Percentiles rank a stretch among this genome's conserved stretches.
phyloP scores from a whole-genome alignment of 495 filamentous ascomycete species.

The Cercophora newfieldiana region DNA sequence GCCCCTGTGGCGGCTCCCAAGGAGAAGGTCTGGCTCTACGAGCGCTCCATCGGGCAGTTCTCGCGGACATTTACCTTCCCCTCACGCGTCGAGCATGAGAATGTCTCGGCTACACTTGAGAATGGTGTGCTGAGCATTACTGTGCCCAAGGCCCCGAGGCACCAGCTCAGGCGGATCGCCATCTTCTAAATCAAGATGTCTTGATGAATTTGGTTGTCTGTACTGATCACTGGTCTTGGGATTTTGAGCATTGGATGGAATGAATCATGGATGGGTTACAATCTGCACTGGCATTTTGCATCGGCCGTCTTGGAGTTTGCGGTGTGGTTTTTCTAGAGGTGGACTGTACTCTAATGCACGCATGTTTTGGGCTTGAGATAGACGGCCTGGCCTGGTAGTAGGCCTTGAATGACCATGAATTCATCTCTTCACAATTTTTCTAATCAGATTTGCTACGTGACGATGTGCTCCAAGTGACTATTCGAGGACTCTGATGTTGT shows the following conservation, averaged over 20 bases:
- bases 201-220: neutral
- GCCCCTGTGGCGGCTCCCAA: constrained; percentile 34
- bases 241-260: neutral
- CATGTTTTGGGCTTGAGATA: neutral
- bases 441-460: neutral
- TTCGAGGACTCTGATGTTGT: too few species aligned
- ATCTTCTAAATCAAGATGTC: constrained; percentile 12
- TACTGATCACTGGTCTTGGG: neutral
- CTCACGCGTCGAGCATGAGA: constrained; percentile 67
- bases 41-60: constrained; percentile 78
- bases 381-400: neutral
- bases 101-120: constrained; percentile 63
- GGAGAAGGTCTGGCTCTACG: constrained; percentile 61
- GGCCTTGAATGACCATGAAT: neutral
- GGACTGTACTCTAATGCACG: neutral
- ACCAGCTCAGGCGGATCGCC: constrained; percentile 5
- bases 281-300: too few species aligned
- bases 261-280: neutral
- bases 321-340: neutral
- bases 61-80: constrained; percentile 75
- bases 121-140: constrained; percentile 60
- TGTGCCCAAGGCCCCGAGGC: constrained; percentile 69
- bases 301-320: neutral
- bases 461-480: neutral
- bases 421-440: neutral